These are phyloP conservation scores for Hura crepitans DNA, from an alignment of 441 rosid genomes.

Conservation along the genomic window DNA sequence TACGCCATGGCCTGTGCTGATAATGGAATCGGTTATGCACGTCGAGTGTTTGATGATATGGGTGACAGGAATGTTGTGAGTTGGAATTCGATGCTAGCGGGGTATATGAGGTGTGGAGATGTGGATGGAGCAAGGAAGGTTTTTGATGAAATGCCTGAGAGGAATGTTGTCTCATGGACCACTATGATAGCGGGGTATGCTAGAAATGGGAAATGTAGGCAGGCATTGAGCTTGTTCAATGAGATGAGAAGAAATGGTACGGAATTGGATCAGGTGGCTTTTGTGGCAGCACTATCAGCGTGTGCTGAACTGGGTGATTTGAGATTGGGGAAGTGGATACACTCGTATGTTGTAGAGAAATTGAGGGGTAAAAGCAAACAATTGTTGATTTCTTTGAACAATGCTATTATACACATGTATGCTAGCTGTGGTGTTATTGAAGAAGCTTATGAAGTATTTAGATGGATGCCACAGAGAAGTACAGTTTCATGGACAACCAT, in stretches of 20 bases:
- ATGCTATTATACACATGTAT: constrained; percentile 56
- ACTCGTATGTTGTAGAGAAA: constrained; percentile 32
- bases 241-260: constrained; percentile 40
- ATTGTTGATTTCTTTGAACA: constrained; percentile 39
- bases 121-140: constrained; percentile 30
- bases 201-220: constrained; percentile 37
- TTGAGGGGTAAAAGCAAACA: constrained; percentile 19
- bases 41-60: constrained; percentile 47
- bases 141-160: constrained; percentile 46
- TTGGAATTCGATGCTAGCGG: constrained; percentile 50
- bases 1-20: constrained; percentile 20
- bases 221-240: constrained; percentile 39
- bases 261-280: constrained; percentile 42
- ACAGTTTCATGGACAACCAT: constrained; percentile 53
- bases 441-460: constrained; percentile 45
- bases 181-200: constrained; percentile 45
- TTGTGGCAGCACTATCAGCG: constrained; percentile 47
- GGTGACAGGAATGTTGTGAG: constrained; percentile 38
- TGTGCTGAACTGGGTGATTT: constrained; percentile 55
- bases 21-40: constrained; percentile 29
- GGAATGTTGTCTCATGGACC: constrained; percentile 52
- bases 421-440: constrained; percentile 50
- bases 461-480: constrained; percentile 38
- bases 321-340: constrained; percentile 46
- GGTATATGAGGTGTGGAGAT: constrained; percentile 38